Evolutionary conservation across 345 rosid genomes (phyloP).

Genomic region (Gossypium ekmanianum): DNA sequence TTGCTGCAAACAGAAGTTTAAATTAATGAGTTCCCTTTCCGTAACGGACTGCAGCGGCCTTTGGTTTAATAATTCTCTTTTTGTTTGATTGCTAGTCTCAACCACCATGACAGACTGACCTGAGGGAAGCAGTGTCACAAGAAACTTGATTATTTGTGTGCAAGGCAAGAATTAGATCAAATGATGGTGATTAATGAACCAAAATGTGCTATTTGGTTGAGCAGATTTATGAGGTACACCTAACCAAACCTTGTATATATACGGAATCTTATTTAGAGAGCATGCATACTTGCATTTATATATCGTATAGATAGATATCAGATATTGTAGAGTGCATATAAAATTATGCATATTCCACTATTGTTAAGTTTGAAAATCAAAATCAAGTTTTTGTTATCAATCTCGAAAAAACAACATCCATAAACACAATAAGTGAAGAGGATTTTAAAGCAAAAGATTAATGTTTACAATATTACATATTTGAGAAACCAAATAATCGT

Average conservation of each 20-base stretch:
- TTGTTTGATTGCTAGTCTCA: background rate
- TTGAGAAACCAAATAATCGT: no score
- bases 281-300: background rate
- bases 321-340: background rate
- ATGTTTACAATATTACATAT: no score
- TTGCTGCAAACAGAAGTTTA: background rate
- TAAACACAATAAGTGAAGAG: no score
- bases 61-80: background rate
- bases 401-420: no score
- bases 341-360: background rate
- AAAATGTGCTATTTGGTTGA: background rate
- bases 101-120: background rate
- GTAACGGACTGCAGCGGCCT: background rate
- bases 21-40: background rate
- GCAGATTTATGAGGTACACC: slow-evolving; percentile 3
- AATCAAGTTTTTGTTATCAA: background rate
- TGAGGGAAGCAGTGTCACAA: background rate
- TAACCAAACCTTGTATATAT: background rate
- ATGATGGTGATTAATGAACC: slow-evolving; percentile 1
- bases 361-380: background rate
- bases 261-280: no score
- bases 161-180: slow-evolving; percentile 7
- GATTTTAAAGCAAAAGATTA: no score
- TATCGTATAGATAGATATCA: background rate
- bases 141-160: background rate